Conservation (phyloP, 306 rosid species). For the Rosa lucieae region DNA sequence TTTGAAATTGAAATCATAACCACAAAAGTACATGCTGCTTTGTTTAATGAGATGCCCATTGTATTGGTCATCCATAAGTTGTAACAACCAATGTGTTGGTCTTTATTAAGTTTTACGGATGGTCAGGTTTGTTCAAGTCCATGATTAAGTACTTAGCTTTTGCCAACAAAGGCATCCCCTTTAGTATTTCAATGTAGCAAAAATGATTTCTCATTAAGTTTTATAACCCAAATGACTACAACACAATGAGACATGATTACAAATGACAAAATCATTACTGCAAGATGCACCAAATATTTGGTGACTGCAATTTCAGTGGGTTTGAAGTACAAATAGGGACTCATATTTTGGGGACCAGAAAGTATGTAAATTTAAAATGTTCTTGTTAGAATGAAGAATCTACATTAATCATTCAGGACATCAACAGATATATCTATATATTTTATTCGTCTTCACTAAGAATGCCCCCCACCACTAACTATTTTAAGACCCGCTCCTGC, state of each 20-base stretch:
- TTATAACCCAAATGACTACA: neutral
- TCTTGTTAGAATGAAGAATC: neutral
- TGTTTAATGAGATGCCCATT: neutral
- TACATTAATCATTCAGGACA: neutral
- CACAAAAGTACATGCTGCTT: neutral
- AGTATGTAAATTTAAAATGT: neutral
- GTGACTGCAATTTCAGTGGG: neutral
- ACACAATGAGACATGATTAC: neutral
- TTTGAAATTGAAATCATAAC: neutral
- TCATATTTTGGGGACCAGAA: neutral
- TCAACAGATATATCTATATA: neutral
- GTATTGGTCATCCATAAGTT: neutral
- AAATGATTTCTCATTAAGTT: neutral
- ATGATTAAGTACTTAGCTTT: neutral
- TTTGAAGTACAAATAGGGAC: neutral
- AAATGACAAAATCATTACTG: neutral
- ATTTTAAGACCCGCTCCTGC: neutral
- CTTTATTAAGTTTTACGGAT: neutral
- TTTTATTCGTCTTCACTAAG: neutral
- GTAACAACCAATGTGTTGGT: neutral
- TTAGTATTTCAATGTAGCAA: neutral
- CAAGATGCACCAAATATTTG: slow-evolving; percentile 10
- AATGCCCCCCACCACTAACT: neutral
- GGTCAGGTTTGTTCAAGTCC: neutral
- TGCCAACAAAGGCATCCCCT: neutral